A percentile compares a stretch with the other conserved stretches of the same genome.
Conservation (phyloP, 768 basidiomycete genomes). For the Trametopsis cervina region DNA sequence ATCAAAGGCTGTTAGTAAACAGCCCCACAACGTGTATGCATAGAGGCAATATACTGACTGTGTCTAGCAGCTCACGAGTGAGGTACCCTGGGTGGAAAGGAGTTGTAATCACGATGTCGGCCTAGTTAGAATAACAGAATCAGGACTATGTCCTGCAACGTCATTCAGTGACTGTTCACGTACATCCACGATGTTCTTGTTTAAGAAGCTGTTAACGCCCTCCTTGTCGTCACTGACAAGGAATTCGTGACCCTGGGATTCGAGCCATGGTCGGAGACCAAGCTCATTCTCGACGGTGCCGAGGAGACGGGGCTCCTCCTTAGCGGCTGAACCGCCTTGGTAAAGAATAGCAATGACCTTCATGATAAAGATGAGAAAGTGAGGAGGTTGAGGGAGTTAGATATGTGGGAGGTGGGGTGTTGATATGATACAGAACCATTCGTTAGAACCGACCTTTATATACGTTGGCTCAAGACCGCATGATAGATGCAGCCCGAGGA, state of each 20-base stretch:
- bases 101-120: constrained; percentile 75
- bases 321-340: constrained; percentile 56
- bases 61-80: constrained; percentile 62
- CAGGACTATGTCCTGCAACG: constrained; percentile 2
- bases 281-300: constrained; percentile 83
- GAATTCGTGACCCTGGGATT: constrained; percentile 65
- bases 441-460: too few species aligned
- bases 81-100: constrained; percentile 86
- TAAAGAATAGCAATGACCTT: constrained; percentile 73
- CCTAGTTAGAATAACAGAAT: constrained; percentile 31
- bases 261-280: constrained; percentile 63
- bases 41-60: constrained; percentile 32
- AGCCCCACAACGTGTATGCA: not conserved
- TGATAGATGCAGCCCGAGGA: too few species aligned
- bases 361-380: too few species aligned
- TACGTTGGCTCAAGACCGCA: too few species aligned
- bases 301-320: constrained; percentile 65
- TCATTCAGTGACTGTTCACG: too few species aligned
- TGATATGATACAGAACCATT: too few species aligned
- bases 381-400: too few species aligned
- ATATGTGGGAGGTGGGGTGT: too few species aligned
- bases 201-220: constrained; percentile 72
- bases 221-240: constrained; percentile 80
- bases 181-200: constrained; percentile 76
- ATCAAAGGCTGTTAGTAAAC: not conserved